phyloP scores from a whole-genome alignment of 345 rosid genomes.

The Moricandia moricandioides region DNA sequence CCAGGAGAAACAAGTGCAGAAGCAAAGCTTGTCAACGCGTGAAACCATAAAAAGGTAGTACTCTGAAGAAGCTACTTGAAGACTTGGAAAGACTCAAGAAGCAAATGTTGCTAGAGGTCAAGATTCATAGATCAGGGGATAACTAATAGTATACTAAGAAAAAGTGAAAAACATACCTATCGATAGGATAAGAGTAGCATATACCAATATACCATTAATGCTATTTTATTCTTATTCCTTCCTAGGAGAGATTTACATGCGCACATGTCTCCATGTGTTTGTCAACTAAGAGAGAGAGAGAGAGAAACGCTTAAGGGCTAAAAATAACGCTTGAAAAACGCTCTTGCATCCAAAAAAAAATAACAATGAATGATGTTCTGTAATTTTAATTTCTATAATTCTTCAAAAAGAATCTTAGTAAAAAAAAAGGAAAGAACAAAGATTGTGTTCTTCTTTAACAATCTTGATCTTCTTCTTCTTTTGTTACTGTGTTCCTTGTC shows the following conservation, averaged over 20 bases:
- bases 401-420: neutral
- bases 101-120: neutral
- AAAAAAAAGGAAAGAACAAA: neutral
- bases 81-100: neutral
- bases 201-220: neutral
- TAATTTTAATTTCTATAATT: conserved; percentile 4
- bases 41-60: neutral
- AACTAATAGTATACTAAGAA: neutral
- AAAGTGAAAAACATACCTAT: neutral
- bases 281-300: conserved; percentile 21
- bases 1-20: conserved; percentile 15
- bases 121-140: neutral
- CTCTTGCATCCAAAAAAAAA: neutral
- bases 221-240: conserved; percentile 1
- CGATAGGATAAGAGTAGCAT: neutral
- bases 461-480: conserved; percentile 5
- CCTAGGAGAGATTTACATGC: conserved; percentile 13
- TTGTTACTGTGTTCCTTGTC: neutral
- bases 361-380: neutral
- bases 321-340: neutral
- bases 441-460: neutral
- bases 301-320: neutral
- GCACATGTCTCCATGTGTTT: conserved; percentile 37
- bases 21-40: conserved; percentile 28
- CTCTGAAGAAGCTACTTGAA: neutral